Conservation (phyloP, 2,329 filamentous ascomycete species). For the Aspergillus fumigatiaffinis region DNA sequence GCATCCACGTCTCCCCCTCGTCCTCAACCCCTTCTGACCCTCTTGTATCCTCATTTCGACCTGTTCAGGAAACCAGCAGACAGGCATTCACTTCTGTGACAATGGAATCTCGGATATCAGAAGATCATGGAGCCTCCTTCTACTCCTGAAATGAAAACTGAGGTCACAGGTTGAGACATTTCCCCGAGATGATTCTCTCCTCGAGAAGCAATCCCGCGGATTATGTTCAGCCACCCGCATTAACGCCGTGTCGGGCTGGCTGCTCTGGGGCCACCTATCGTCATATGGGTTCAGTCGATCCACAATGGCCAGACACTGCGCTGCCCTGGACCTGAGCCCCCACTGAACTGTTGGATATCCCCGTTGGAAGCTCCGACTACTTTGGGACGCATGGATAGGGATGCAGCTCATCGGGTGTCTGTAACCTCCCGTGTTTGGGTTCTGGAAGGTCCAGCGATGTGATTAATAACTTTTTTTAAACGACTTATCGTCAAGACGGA, state of each 20-base stretch:
- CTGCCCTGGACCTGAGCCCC: neutral
- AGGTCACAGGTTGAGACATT: neutral
- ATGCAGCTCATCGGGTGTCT: too few species aligned
- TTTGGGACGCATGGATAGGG: neutral
- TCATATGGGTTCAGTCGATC: conserved; percentile 6
- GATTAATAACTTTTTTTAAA: neutral
- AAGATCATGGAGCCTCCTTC: neutral
- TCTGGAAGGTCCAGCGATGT: neutral
- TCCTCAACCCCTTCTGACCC: too few species aligned
- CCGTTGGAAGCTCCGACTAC: neutral
- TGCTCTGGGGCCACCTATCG: conserved; percentile 12
- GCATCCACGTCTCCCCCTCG: too few species aligned
- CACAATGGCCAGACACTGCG: neutral
- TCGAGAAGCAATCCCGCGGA: conserved; percentile 2
- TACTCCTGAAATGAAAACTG: too few species aligned
- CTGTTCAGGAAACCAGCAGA: too few species aligned
- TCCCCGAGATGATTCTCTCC: neutral
- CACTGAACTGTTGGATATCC: neutral
- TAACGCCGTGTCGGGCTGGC: conserved; percentile 5
- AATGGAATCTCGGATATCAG: too few species aligned
- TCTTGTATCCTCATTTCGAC: too few species aligned
- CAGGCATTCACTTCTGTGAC: too few species aligned
- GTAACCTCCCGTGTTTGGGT: neutral
- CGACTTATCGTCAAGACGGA: neutral
- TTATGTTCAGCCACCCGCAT: conserved; percentile 5